phyloP scores from a whole-genome alignment of 2,329 filamentous ascomycete species.

The Myriangium duriaei region DNA sequence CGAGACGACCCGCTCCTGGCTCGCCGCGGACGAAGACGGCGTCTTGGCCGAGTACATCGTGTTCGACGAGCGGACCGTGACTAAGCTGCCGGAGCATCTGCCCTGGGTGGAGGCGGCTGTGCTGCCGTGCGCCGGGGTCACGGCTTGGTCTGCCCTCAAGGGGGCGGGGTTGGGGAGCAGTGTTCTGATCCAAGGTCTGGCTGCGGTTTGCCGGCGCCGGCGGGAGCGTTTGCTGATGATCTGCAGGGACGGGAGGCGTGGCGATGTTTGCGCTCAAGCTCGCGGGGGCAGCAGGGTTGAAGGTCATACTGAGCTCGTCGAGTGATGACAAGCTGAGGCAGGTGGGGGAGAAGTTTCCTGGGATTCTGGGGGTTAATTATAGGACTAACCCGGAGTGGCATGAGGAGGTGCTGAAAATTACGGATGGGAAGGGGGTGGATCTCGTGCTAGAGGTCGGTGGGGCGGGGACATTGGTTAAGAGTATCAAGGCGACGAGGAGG shows the following conservation, averaged over 20 bases:
- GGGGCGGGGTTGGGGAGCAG: constrained; percentile 27
- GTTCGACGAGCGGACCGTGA: constrained; percentile 28
- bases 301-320: constrained; percentile 24
- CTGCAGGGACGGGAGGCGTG: constrained; percentile 15
- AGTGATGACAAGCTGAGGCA: constrained; percentile 16
- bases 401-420: constrained; percentile 13
- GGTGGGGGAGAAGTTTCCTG: constrained; percentile 16
- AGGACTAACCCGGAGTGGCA: constrained; percentile 14
- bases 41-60: constrained; percentile 31
- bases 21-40: constrained; percentile 34
- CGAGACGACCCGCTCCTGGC: constrained; percentile 28
- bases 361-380: constrained; percentile 15
- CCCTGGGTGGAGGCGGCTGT: constrained; percentile 25
- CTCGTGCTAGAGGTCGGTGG: constrained; percentile 19
- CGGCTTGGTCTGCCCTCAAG: constrained; percentile 35
- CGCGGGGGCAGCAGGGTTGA: constrained; percentile 19
- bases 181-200: constrained; percentile 32
- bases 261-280: constrained; percentile 21
- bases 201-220: constrained; percentile 14
- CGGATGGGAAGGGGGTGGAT: constrained; percentile 10
- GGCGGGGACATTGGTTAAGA: constrained; percentile 15
- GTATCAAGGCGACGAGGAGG: constrained; percentile 27
- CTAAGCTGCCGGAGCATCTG: constrained; percentile 27
- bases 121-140: constrained; percentile 34
- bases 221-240: constrained; percentile 12